These are phyloP conservation scores for Trichosporon sp. DNA, from an alignment of 1,284 basidiomycete species.

Conservation along the genomic window DNA sequence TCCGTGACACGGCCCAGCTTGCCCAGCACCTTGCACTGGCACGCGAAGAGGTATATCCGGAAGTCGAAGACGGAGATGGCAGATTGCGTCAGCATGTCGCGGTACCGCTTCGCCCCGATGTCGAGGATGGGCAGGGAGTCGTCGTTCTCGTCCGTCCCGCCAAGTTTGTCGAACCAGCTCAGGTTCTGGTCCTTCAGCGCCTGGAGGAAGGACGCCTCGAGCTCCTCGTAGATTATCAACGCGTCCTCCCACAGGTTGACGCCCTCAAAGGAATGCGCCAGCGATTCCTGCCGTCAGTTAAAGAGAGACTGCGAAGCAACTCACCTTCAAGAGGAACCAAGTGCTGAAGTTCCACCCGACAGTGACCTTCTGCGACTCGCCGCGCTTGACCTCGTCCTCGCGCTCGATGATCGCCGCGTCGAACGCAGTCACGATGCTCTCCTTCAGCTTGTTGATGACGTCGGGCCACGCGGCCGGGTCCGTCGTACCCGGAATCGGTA, in stretches of 20 bases:
- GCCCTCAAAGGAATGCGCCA: constrained; percentile 88
- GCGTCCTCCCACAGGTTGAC: constrained; percentile 89
- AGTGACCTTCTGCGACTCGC: constrained; percentile 80
- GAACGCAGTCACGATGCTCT: constrained; percentile 78
- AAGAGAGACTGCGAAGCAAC: constrained; percentile 22
- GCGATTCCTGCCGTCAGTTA: constrained; percentile 70
- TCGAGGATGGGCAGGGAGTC: constrained; percentile 82
- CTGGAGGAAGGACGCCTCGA: constrained; percentile 82
- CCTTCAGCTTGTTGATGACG: constrained; percentile 83
- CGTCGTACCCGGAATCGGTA: constrained; percentile 38
- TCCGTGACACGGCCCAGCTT: constrained; percentile 76
- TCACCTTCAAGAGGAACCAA: constrained; percentile 89
- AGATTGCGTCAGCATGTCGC: constrained; percentile 84
- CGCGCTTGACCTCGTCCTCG: constrained; percentile 83
- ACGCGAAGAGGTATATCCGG: constrained; percentile 83
- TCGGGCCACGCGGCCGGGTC: constrained; percentile 89
- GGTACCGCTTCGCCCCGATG: constrained; percentile 77
- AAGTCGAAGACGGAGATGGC: constrained; percentile 93
- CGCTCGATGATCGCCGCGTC: constrained; percentile 74
- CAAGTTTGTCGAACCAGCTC: constrained; percentile 85
- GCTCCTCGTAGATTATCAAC: constrained; percentile 83
- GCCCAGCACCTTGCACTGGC: constrained; percentile 78
- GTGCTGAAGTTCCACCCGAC: constrained; percentile 97
- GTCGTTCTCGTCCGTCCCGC: constrained; percentile 63
- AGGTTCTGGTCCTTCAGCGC: constrained; percentile 73